Conservation (phyloP, 495 filamentous ascomycete genomes). For the Lasiosphaeria hispida region DNA sequence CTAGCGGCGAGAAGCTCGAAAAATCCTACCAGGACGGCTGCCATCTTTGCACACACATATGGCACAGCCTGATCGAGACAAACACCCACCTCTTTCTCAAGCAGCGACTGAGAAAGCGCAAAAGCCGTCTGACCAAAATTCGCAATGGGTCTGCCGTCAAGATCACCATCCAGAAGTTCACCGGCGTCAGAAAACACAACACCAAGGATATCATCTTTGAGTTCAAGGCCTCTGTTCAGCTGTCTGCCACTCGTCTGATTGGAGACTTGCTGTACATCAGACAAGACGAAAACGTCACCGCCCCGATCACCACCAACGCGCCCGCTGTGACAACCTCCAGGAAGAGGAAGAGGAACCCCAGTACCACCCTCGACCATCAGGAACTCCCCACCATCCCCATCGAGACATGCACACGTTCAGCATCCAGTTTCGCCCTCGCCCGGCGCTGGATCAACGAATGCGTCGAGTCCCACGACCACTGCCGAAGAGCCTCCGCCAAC, state of each 20-base stretch:
- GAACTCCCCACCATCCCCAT: background rate
- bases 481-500: background rate
- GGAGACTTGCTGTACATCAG: too few relatives aligned
- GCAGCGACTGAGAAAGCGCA: background rate
- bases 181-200: background rate
- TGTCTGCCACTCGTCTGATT: too few relatives aligned
- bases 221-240: too few relatives aligned
- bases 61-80: background rate
- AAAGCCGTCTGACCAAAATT: background rate
- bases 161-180: background rate
- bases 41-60: background rate
- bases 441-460: background rate
- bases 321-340: too few relatives aligned
- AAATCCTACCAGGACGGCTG: background rate
- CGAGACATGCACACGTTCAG: background rate
- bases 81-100: background rate
- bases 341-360: too few relatives aligned
- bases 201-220: too few relatives aligned
- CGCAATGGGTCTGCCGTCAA: background rate
- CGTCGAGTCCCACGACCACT: background rate
- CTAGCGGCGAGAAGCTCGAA: background rate
- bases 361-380: too few relatives aligned
- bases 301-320: too few relatives aligned
- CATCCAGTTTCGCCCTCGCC: background rate
- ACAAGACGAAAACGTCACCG: too few relatives aligned